Conservation (phyloP, 148 eudicot species). For the Fagopyrum tataricum region DNA sequence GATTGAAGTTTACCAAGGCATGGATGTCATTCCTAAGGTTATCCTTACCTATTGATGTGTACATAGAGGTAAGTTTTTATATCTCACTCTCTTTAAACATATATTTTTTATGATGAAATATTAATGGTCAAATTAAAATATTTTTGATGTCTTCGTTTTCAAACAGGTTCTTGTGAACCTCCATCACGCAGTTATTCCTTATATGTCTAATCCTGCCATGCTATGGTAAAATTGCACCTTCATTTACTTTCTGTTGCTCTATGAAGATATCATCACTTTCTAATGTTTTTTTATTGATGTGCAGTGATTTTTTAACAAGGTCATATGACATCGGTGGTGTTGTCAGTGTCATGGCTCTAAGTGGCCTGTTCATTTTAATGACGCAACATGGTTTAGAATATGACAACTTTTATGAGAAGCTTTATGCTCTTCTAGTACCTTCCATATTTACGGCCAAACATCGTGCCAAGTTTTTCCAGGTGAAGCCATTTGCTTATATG, state of each 20-base stretch:
- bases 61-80: slow-evolving; percentile 67
- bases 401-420: slow-evolving; percentile 83
- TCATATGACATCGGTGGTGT: slow-evolving; percentile 97
- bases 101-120: background rate
- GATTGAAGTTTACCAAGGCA: slow-evolving; percentile 65
- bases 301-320: slow-evolving; percentile 97
- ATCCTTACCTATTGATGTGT: slow-evolving; percentile 79
- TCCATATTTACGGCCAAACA: slow-evolving; percentile 89
- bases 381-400: slow-evolving; percentile 79
- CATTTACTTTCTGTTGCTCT: background rate
- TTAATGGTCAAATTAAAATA: background rate
- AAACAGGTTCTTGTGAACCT: slow-evolving; percentile 81
- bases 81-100: slow-evolving; percentile 4
- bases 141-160: background rate
- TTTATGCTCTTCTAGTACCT: slow-evolving; percentile 75
- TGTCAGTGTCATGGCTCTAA: slow-evolving; percentile 92
- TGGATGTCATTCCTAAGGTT: slow-evolving; percentile 84
- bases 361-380: slow-evolving; percentile 81
- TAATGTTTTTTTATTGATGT: slow-evolving; percentile 16
- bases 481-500: slow-evolving; percentile 20
- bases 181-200: slow-evolving; percentile 72
- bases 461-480: slow-evolving; percentile 89
- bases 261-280: background rate
- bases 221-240: slow-evolving; percentile 50
- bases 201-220: slow-evolving; percentile 69